phyloP scores from a whole-genome alignment of 2,329 filamentous ascomycete genomes.

The Kalmusia sp. region DNA sequence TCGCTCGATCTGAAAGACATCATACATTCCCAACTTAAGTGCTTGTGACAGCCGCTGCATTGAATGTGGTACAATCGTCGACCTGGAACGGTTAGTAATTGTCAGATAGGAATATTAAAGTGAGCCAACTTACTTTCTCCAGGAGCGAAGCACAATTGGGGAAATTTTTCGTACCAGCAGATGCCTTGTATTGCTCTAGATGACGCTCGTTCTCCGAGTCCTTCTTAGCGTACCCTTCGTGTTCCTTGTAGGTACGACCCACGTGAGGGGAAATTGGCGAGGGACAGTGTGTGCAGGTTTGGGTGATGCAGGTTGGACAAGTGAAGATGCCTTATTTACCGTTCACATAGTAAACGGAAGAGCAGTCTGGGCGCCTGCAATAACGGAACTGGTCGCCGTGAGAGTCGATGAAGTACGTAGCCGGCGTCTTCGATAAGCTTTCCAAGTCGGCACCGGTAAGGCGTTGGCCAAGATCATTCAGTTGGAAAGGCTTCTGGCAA shows the following conservation, averaged over 20 bases:
- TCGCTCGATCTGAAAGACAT: too few species aligned
- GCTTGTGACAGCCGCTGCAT: constrained; percentile 36
- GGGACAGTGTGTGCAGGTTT: constrained; percentile 28
- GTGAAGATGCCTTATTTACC: constrained; percentile 17
- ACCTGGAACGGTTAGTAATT: constrained; percentile 25
- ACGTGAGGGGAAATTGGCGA: constrained; percentile 20
- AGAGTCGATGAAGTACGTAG: constrained; percentile 21
- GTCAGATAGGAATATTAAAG: too few species aligned
- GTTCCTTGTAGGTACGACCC: constrained; percentile 25
- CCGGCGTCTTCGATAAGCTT: constrained; percentile 18
- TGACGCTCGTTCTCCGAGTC: constrained; percentile 18
- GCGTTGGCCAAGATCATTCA: constrained; percentile 12
- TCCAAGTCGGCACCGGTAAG: constrained; percentile 7
- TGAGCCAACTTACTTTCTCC: constrained; percentile 37
- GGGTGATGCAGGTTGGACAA: constrained; percentile 22
- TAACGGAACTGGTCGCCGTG: constrained; percentile 19
- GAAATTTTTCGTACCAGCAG: constrained; percentile 25
- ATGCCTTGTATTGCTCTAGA: constrained; percentile 18
- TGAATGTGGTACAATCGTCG: constrained; percentile 56
- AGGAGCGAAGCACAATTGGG: constrained; percentile 47
- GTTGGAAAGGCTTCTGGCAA: constrained; percentile 11
- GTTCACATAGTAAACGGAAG: constrained; percentile 18
- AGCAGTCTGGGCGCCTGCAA: constrained; percentile 27
- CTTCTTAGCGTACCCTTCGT: constrained; percentile 14
- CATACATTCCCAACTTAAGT: constrained; percentile 28